Base-by-base conservation (phyloP, 208 protist genomes). In the Trypanosoma congolense region DNA sequence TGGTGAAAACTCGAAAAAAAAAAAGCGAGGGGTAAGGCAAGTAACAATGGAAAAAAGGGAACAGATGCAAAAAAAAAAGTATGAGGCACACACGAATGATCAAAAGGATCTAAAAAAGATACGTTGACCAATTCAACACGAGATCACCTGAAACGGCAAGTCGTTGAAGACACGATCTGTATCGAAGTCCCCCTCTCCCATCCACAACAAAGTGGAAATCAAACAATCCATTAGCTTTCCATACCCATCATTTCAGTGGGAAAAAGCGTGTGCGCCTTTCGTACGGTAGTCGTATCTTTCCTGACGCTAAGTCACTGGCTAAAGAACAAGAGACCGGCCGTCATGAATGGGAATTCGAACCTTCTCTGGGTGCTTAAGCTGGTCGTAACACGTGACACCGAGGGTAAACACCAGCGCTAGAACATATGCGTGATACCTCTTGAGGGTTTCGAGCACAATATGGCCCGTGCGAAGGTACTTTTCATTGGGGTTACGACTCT, bases 401-500 rank as follows among this genome's bases (percentile, higher is more conserved):
- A 75, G 56, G 55, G 87, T 83, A 28, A 91, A 65, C 31, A 63
- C 30, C 29, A 87, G 70, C 1, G 77, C 77, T 19, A 91, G 56
- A 10, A 91, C 68, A 58, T 91, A 91, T 28, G 83, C 71, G 54
- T 91, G 83, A 62, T 86, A 87, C 44, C 80, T 75, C 65, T 92
- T 92, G 46, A 88, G 56, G 18, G 77, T 86, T 56, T 92, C 81
- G 4, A 92, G 54, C 4, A 88, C 65, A 61, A 92, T 89, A 65
- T 92, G 84, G 5, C 81, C 81, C 0, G 81, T 87, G 40, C 84
- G 80, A 35, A 92, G 56, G 52, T 83, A 81, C 71, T 83, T 87
- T 59, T 92, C 84, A 46, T 92, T 92, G 0, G 84, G 84, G 61
- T 89, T 84, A 24, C 84, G 84, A n/a, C 75, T 83, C n/a, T 74